These are phyloP conservation scores for Typha latifolia DNA, from an alignment of 176 grass and related monocot species.

Conservation along the genomic window DNA sequence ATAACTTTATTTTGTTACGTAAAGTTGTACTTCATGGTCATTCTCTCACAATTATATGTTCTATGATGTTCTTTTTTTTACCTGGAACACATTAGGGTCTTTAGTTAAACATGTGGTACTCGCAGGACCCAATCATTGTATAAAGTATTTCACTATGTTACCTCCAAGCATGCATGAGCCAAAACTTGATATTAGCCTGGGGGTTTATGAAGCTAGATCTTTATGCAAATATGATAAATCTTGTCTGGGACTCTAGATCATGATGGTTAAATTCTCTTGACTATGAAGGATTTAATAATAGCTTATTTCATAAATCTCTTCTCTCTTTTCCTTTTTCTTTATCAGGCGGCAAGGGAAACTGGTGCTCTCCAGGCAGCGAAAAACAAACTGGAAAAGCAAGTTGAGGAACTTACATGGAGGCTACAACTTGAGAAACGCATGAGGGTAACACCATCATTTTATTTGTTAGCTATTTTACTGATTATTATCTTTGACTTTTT, in stretches of 20 bases:
- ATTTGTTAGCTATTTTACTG: neutral
- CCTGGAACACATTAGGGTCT: neutral
- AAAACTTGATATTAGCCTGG: no score
- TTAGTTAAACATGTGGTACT: neutral
- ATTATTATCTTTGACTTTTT: neutral
- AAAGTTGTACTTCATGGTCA: neutral
- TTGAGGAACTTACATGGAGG: slow-evolving; percentile 89
- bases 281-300: neutral
- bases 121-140: neutral
- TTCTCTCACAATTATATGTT: neutral
- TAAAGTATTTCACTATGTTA: neutral
- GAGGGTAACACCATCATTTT: slow-evolving; percentile 39
- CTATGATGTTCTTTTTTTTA: neutral
- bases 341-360: slow-evolving; percentile 90
- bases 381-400: slow-evolving; percentile 97
- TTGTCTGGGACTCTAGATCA: no score
- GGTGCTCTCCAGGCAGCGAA: slow-evolving; percentile 95
- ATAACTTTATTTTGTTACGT: neutral
- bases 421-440: slow-evolving; percentile 86
- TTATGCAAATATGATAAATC: neutral
- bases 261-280: neutral
- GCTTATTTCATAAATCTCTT: neutral
- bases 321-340: slow-evolving; percentile 24
- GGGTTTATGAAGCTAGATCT: no score
- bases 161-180: neutral